Percentiles rank a stretch among this genome's conserved stretches.
Evolutionary conservation across 1,139 yeast genomes (phyloP).

Genomic region (Yamadazyma taylorii): DNA sequence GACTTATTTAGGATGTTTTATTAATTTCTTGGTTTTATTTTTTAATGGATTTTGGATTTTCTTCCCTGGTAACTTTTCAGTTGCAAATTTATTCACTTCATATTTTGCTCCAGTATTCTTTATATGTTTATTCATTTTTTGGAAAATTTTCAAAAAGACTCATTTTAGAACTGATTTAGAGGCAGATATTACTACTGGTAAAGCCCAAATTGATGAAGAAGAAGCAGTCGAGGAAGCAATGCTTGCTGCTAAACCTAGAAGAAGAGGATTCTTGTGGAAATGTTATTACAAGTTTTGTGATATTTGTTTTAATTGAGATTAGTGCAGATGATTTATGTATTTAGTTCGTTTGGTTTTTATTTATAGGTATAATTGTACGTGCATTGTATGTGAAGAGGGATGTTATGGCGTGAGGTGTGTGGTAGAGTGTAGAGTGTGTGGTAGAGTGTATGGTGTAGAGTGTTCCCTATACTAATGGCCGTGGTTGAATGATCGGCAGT

Average conservation of each 20-base stretch:
- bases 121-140: conserved; percentile 25
- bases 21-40: conserved; percentile 28
- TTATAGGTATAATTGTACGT: no score
- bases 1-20: conserved; percentile 32
- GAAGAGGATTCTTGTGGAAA: conserved; percentile 22
- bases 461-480: no score
- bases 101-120: conserved; percentile 42
- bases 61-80: conserved; percentile 39
- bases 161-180: conserved; percentile 30
- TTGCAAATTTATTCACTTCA: conserved; percentile 37
- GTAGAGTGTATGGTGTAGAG: no score
- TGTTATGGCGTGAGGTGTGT: no score
- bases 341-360: background rate
- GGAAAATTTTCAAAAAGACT: conserved; percentile 39
- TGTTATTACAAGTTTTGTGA: conserved; percentile 15
- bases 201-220: conserved; percentile 35
- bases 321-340: background rate
- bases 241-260: conserved; percentile 19
- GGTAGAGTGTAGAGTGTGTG: no score
- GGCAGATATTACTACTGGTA: conserved; percentile 40
- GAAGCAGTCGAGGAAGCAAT: conserved; percentile 26
- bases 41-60: conserved; percentile 46
- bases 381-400: no score
- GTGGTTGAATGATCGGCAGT: no score
- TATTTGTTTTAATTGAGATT: conserved; percentile 15